These are phyloP conservation scores for Lasiosphaeriaceae sp. DNA, from an alignment of 495 filamentous ascomycete genomes.

Conservation along the genomic window DNA sequence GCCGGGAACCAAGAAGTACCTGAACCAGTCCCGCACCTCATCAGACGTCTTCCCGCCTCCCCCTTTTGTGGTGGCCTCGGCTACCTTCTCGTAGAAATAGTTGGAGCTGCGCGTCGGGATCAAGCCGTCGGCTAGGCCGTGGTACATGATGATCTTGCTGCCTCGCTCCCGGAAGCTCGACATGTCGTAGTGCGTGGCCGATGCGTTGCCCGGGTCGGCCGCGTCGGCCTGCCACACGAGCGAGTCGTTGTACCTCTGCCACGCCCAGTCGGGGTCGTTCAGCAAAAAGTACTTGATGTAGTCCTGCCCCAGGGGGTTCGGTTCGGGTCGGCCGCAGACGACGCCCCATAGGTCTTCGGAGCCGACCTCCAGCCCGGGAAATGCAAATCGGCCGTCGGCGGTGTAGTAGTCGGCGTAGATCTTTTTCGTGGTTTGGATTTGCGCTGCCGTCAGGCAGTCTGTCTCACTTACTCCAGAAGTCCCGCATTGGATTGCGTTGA, in stretches of 20 bases:
- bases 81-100: constrained; percentile 44
- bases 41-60: constrained; percentile 21
- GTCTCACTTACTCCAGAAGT: constrained; percentile 24
- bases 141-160: constrained; percentile 54
- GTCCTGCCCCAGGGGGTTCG: constrained; percentile 37
- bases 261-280: constrained; percentile 37
- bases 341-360: constrained; percentile 40
- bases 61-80: constrained; percentile 31
- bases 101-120: constrained; percentile 41
- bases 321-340: constrained; percentile 24
- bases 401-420: constrained; percentile 49
- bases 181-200: constrained; percentile 47
- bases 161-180: constrained; percentile 32
- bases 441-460: constrained; percentile 49
- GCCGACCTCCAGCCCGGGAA: constrained; percentile 45
- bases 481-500: constrained; percentile 48
- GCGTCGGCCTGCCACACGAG: constrained; percentile 35
- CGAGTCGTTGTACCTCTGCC: constrained; percentile 32
- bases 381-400: constrained; percentile 48
- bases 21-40: constrained; percentile 30
- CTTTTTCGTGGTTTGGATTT: constrained; percentile 48
- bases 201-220: constrained; percentile 42
- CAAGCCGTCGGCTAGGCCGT: constrained; percentile 47
- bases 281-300: constrained; percentile 44
- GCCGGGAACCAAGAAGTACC: constrained; percentile 37